These are phyloP conservation scores for Rhipidocladum racemiflorum DNA, from an alignment of 176 grass and related monocot genomes.

Conservation along the genomic window DNA sequence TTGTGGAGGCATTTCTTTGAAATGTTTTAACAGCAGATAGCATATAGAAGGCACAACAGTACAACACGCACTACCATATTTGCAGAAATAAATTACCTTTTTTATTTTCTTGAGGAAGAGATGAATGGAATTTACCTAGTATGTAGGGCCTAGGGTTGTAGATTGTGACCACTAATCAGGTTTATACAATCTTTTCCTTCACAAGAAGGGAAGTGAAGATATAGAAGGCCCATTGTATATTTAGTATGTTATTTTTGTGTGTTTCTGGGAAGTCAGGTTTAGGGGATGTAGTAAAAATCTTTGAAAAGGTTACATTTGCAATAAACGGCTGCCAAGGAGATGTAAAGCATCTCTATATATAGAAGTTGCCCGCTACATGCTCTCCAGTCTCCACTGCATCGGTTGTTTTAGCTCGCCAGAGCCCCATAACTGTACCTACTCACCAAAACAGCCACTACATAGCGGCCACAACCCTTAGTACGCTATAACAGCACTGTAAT, in stretches of 20 bases:
- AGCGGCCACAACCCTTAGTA: neutral
- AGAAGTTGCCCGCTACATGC: neutral
- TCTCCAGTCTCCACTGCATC: neutral
- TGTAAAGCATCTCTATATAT: neutral
- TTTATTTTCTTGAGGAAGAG: neutral
- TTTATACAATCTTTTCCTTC: neutral
- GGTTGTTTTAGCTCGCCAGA: neutral
- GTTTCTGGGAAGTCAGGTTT: constrained; percentile 3
- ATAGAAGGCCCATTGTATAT: neutral
- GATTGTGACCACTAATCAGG: neutral
- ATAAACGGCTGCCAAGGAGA: neutral
- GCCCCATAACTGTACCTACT: neutral
- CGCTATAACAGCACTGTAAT: neutral
- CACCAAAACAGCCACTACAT: neutral
- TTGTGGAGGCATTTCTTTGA: neutral
- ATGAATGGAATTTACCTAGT: neutral
- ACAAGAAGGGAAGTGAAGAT: neutral
- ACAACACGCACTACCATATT: neutral
- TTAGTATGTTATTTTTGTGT: neutral
- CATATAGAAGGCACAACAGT: neutral
- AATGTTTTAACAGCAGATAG: neutral
- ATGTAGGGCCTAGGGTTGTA: constrained; percentile 1
- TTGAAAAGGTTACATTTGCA: neutral
- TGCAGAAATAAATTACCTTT: neutral
- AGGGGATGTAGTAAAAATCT: neutral